Evolutionary conservation across 2,329 filamentous ascomycete genomes (phyloP), one percentile per base, ranked within the genome.

Genomic region (Cladosporium sp.): DNA sequence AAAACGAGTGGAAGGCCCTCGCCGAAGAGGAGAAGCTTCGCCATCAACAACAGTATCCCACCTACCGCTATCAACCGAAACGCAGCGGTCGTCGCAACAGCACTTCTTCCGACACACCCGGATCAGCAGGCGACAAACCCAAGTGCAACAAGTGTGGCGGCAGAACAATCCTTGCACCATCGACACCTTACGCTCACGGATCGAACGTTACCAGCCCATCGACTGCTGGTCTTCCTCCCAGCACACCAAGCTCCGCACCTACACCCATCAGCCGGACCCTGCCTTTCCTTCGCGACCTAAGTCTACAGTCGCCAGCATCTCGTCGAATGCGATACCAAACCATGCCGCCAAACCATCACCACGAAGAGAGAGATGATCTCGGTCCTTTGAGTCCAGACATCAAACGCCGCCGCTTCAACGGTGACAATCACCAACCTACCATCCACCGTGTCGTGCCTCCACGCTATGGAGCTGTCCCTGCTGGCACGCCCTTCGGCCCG

Each of bases 21-120:
- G 95, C 95, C 67, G 92, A 96, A 87, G 87, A 97, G 80, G 95
- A 98, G 78, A 98, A 98, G 82, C 83, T 88, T 68, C 90, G 91
- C 21, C 95, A 99, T 78, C 90, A 92, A 74, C 88, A 89, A 69
- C 91, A 93, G 79, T 97, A 97, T 77, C 95, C 95, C 2, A 90
- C 92, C 71, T 99, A 99, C 80, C 89, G 93, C 69, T 99, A 98
- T 76, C 92, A 97, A 77, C 95, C 95, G 41, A 89, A 92, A 62
- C 80, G 82, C 15, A 72, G 77, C 65, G 79, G 76, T 24, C 87
- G 91, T 66, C 64, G 73, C 69, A 65, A 74, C 73, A 69, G 73
- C 75, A 72, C 72, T 10, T 57, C 76, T 70, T 32, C 67, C 69
- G 63, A 80, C 74, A 59, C 68, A 38, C 66, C 67, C 44, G 68